Evolutionary conservation across 805 yeast genomes (phyloP).

Genomic region (Teunomyces pallodes): DNA sequence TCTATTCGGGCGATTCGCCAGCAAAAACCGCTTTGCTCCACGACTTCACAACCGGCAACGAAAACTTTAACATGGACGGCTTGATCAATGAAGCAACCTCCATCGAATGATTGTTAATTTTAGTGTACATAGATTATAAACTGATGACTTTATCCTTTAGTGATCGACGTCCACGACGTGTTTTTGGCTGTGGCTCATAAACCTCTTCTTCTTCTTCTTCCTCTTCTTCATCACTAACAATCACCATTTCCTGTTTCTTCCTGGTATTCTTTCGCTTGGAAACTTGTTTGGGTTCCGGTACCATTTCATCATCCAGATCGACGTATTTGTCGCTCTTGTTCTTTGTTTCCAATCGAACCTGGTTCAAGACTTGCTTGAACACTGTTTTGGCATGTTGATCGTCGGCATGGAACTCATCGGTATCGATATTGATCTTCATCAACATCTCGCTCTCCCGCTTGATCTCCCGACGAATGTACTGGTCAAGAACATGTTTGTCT

Average conservation of each 20-base stretch:
- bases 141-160: slow-evolving; percentile 2
- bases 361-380: slow-evolving; percentile 44
- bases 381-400: slow-evolving; percentile 26
- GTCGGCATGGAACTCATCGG: slow-evolving; percentile 34
- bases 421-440: slow-evolving; percentile 40
- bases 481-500: slow-evolving; percentile 67
- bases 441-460: slow-evolving; percentile 50
- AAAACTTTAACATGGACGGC: slow-evolving; percentile 61
- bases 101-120: slow-evolving; percentile 41
- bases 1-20: slow-evolving; percentile 66
- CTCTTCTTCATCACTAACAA: background rate
- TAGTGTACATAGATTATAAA: slow-evolving; percentile 1
- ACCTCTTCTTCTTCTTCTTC: background rate
- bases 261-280: background rate
- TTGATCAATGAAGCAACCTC: slow-evolving; percentile 74
- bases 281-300: slow-evolving; percentile 1
- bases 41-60: slow-evolving; percentile 69
- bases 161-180: background rate
- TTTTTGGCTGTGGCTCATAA: background rate
- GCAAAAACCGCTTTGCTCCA: slow-evolving; percentile 57
- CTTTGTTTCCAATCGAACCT: slow-evolving; percentile 25
- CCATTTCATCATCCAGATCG: background rate
- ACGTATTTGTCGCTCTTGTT: background rate
- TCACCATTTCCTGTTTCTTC: slow-evolving; percentile 4
- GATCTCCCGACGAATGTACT: slow-evolving; percentile 58